A percentile compares a stretch with the other conserved stretches of the same genome.
Evolutionary conservation across 805 yeast genomes (phyloP).

Genomic region (Candida corydali): DNA sequence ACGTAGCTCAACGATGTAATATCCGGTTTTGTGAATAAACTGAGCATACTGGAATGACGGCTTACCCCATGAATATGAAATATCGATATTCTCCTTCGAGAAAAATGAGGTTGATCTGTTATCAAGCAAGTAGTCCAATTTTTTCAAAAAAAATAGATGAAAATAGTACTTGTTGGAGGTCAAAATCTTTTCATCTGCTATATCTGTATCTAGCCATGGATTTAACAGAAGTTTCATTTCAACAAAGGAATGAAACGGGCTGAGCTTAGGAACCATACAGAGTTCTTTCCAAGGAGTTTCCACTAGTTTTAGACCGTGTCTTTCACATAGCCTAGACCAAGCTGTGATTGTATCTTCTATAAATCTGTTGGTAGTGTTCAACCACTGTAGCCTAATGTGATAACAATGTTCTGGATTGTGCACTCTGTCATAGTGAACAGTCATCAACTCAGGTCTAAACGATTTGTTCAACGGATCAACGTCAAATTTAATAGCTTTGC

Average conservation of each 20-base stretch:
- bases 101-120: conserved; percentile 69
- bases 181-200: conserved; percentile 37
- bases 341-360: conserved; percentile 30
- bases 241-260: conserved; percentile 87
- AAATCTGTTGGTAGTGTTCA: conserved; percentile 77
- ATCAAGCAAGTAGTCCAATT: conserved; percentile 75
- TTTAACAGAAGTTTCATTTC: conserved; percentile 61
- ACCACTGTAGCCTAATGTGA: conserved; percentile 90
- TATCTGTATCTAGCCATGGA: conserved; percentile 66
- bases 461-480: conserved; percentile 73
- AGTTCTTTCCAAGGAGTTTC: conserved; percentile 92
- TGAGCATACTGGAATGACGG: conserved; percentile 81
- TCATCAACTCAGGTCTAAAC: conserved; percentile 69
- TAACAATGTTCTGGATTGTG: conserved; percentile 95
- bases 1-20: conserved; percentile 81
- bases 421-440: conserved; percentile 85
- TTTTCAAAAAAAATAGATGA: conserved; percentile 68
- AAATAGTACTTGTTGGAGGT: conserved; percentile 61
- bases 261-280: conserved; percentile 65
- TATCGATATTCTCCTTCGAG: conserved; percentile 53
- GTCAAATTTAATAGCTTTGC: conserved; percentile 64
- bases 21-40: conserved; percentile 85
- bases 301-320: conserved; percentile 73
- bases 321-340: conserved; percentile 80
- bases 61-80: conserved; percentile 86